phyloP scores from a whole-genome alignment of 108 stramenopile genomes.

The Aurantiochytrium sp. region DNA sequence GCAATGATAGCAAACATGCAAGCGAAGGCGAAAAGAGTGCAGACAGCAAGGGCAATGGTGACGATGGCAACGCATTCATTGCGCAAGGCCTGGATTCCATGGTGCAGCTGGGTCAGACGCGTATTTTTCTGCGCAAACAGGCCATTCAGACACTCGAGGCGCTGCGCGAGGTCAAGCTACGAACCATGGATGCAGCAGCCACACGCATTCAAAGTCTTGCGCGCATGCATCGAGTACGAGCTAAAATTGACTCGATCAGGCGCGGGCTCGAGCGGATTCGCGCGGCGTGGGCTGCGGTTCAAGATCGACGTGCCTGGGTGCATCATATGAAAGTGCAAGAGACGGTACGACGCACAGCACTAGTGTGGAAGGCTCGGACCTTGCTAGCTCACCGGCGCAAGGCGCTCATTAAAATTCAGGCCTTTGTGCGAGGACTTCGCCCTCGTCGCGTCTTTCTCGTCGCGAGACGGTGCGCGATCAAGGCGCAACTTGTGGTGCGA shows the following conservation, averaged over 20 bases:
- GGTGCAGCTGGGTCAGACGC: not conserved
- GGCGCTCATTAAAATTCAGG: not conserved
- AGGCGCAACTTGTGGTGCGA: not conserved
- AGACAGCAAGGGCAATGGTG: not conserved
- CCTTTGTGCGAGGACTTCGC: not conserved
- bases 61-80: not conserved
- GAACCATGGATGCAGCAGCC: conserved; percentile 21
- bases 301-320: not conserved
- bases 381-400: not conserved
- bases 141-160: conserved; percentile 23
- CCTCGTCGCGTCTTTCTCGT: not conserved
- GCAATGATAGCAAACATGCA: too few species aligned
- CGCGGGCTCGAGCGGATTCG: not conserved
- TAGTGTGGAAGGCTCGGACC: not conserved
- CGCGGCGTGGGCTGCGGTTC: not conserved
- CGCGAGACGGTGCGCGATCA: not conserved
- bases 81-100: not conserved
- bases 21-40: too few species aligned
- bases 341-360: not conserved
- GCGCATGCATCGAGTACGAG: not conserved
- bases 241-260: not conserved
- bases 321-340: not conserved
- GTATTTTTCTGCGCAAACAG: conserved; percentile 17
- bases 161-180: conserved; percentile 22
- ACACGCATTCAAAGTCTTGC: not conserved